phyloP scores from a whole-genome alignment of 2,329 filamentous ascomycete genomes.

The Tolypocladium tropicale region DNA sequence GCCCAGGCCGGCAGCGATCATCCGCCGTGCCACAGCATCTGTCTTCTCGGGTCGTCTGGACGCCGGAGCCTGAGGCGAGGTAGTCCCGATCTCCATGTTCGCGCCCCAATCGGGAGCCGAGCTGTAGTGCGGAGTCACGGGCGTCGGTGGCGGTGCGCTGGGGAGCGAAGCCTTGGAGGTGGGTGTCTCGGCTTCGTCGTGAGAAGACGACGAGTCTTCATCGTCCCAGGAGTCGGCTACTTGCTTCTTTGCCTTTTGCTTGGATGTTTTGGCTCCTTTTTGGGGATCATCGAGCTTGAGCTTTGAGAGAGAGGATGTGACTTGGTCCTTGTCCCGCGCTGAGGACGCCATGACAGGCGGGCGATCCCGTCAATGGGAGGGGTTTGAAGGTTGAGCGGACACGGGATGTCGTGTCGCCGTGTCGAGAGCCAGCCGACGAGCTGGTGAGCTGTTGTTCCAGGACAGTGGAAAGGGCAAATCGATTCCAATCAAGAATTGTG shows the following conservation, averaged over 20 bases:
- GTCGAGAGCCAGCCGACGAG: not conserved
- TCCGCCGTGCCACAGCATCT: slow-evolving; percentile 75
- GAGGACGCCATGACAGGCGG: slow-evolving; percentile 10
- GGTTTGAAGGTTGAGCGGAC: not conserved
- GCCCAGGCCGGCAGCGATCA: slow-evolving; percentile 85
- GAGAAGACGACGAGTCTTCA: slow-evolving; percentile 41
- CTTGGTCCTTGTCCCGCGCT: slow-evolving; percentile 12
- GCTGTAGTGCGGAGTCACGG: slow-evolving; percentile 38
- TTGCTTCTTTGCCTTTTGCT: slow-evolving; percentile 13
- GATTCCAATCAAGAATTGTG: no score
- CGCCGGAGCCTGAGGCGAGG: slow-evolving; percentile 9
- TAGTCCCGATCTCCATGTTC: not conserved
- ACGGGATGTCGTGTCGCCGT: not conserved
- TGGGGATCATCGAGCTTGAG: slow-evolving; percentile 17
- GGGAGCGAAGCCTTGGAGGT: slow-evolving; percentile 3
- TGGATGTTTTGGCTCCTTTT: slow-evolving; percentile 2
- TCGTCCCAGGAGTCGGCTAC: slow-evolving; percentile 43
- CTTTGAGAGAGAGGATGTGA: slow-evolving; percentile 19
- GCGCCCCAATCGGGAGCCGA: slow-evolving; percentile 4
- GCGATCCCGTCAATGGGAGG: not conserved
- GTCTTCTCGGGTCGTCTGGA: slow-evolving; percentile 70
- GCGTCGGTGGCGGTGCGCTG: slow-evolving; percentile 55
- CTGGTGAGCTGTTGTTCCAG: not conserved
- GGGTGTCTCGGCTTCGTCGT: slow-evolving; percentile 7
- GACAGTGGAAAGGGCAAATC: not conserved